Conservation (phyloP, 345 rosid genomes). For the Citrus hindsii region DNA sequence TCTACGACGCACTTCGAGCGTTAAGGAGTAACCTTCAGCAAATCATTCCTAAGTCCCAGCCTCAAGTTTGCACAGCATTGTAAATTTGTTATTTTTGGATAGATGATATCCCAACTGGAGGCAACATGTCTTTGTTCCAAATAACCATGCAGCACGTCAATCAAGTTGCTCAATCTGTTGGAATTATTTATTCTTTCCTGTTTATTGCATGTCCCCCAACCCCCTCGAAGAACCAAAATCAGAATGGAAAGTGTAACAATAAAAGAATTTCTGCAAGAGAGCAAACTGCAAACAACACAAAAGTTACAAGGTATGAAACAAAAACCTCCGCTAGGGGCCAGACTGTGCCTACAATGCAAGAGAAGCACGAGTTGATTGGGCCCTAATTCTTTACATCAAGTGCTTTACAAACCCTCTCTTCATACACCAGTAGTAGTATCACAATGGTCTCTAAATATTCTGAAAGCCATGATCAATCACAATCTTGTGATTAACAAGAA, state of each 20-base stretch:
- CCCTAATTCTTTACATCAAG: background rate
- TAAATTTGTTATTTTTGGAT: too few relatives aligned
- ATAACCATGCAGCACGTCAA: too few relatives aligned
- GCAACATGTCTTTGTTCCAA: too few relatives aligned
- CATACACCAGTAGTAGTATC: background rate
- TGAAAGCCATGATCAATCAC: background rate
- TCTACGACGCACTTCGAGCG: too few relatives aligned
- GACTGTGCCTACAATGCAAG: background rate
- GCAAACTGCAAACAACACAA: background rate
- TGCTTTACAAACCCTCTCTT: background rate
- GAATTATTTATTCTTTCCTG: too few relatives aligned
- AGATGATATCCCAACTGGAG: too few relatives aligned
- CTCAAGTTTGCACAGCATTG: too few relatives aligned
- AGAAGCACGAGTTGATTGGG: background rate
- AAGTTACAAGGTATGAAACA: background rate
- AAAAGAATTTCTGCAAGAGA: background rate
- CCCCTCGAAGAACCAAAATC: background rate
- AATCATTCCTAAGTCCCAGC: too few relatives aligned
- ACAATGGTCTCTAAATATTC: background rate
- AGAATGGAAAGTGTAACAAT: background rate
- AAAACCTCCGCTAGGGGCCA: background rate
- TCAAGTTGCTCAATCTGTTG: too few relatives aligned
- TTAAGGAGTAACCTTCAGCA: too few relatives aligned
- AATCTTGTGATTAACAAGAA: constrained; percentile 9
- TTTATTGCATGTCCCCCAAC: too few relatives aligned